phyloP scores from a whole-genome alignment of 2,329 filamentous ascomycete genomes.

The Alternaria panax region DNA sequence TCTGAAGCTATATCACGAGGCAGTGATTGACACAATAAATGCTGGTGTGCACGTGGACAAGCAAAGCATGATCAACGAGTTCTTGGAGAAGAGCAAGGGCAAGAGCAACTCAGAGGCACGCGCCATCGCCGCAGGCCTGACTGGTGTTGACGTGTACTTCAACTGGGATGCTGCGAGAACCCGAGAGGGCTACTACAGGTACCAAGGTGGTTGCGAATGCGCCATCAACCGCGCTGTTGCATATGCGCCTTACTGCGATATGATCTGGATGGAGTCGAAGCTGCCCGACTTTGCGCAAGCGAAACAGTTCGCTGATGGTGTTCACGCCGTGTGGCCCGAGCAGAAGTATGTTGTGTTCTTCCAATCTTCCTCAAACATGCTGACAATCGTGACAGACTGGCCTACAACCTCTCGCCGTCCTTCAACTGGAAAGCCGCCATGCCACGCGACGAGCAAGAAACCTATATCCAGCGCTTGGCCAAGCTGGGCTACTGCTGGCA shows the following conservation, averaged over 20 bases:
- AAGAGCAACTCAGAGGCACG: conserved; percentile 87
- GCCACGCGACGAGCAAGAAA: conserved; percentile 90
- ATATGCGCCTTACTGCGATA: conserved; percentile 90
- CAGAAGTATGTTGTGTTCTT: conserved; percentile 72
- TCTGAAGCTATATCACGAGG: conserved; percentile 89
- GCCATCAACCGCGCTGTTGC: conserved; percentile 89
- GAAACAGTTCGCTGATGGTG: conserved; percentile 89
- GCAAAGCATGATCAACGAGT: conserved; percentile 70
- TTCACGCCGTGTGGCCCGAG: conserved; percentile 93
- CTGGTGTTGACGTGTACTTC: conserved; percentile 84
- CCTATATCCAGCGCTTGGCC: conserved; percentile 91
- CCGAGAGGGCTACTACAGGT: conserved; percentile 92
- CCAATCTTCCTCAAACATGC: not conserved
- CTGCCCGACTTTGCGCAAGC: conserved; percentile 91
- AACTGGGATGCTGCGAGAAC: conserved; percentile 96
- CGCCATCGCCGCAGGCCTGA: conserved; percentile 76
- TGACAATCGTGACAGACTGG: conserved; percentile 67
- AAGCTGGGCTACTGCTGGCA: conserved; percentile 97
- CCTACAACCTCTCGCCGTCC: conserved; percentile 97
- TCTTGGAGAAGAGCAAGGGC: conserved; percentile 72
- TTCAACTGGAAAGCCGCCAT: conserved; percentile 99
- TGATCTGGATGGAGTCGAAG: conserved; percentile 99
- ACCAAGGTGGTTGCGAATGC: conserved; percentile 89
- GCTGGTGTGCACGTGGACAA: conserved; percentile 73
- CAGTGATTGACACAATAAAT: conserved; percentile 83